Evolutionary conservation across 2,329 filamentous ascomycete genomes (phyloP).

Genomic region (Macrophomina phaseolina): DNA sequence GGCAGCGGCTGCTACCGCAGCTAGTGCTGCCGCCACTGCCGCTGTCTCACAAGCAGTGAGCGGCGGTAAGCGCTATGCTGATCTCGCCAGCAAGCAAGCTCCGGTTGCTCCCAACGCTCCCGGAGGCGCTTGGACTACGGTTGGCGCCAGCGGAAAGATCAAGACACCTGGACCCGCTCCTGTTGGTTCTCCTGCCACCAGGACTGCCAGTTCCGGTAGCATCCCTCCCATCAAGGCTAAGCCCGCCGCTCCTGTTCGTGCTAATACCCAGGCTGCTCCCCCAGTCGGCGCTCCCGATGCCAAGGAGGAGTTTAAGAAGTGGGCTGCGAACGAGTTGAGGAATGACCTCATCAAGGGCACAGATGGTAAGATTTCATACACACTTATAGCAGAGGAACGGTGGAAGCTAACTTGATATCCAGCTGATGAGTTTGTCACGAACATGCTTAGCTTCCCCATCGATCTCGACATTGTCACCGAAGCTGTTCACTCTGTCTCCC

Average conservation of each 20-base stretch:
- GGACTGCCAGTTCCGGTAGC: conserved; percentile 55
- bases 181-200: conserved; percentile 52
- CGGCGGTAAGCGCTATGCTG: conserved; percentile 86
- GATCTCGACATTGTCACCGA: conserved; percentile 86
- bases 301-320: conserved; percentile 92
- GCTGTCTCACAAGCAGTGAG: conserved; percentile 41
- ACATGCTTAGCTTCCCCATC: conserved; percentile 74
- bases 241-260: conserved; percentile 53
- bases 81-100: conserved; percentile 81
- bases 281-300: conserved; percentile 64
- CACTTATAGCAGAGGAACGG: not conserved
- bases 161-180: conserved; percentile 72
- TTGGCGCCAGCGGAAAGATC: conserved; percentile 90
- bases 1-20: conserved; percentile 53
- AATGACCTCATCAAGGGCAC: conserved; percentile 74
- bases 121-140: conserved; percentile 84
- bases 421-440: conserved; percentile 83
- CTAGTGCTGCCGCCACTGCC: conserved; percentile 49
- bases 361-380: conserved; percentile 59
- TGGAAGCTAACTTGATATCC: conserved; percentile 27
- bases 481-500: conserved; percentile 83
- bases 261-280: conserved; percentile 55
- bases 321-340: conserved; percentile 79
- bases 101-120: conserved; percentile 47
- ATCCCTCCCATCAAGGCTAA: conserved; percentile 56